Evolutionary conservation across 129 eudicot genomes (phyloP), one percentile per base, ranked within the genome.

Genomic region (Tanacetum coccineum): DNA sequence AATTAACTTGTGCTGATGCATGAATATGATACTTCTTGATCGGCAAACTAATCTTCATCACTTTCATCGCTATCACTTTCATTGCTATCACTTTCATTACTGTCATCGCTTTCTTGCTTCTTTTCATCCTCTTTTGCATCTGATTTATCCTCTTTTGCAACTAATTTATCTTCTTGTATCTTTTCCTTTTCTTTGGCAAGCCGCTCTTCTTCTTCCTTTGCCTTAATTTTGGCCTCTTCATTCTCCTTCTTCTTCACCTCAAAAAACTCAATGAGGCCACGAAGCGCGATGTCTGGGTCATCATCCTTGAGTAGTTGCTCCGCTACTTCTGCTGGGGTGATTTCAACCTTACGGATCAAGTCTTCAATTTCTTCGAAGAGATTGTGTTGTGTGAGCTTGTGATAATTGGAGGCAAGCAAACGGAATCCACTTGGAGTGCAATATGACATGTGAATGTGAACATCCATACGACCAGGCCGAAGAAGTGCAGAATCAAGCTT

Each of bases 391-490:
- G 13, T 73, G 17, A 73, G 42, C 7, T 28, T n/a, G 8, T 51
- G 78, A 39, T 73, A 73, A 19, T 73, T 73, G 8, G 46, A 73
- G 6, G 78, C 78, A 2, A 73, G 52, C 11, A 63, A 39, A 6
- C 18, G 47, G 26, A 73, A 73, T 25, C 71, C 78, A 32, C 63
- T 9, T 4, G 78, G 66, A 6, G 78, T 73, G 15, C 68, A 64
- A 7, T 52, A 73, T 9, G 78, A 64, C 66, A 62, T 62, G 64
- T 73, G 54, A 48, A 73, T 73, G 55, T 73, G 78, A 57, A 62
- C 20, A 58, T 73, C 78, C 78, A 64, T 64, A 17, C 78, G 42
- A 17, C 78, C 71, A 2, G 78, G 78, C 2, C 71, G 67, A 32
- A 73, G 46, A 18, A 73, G 59, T 11, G 78, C 71, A 0, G 77